Evolutionary conservation across 1,284 basidiomycete species (phyloP).

Genomic region (Cutaneotrichosporon cavernicola): DNA sequence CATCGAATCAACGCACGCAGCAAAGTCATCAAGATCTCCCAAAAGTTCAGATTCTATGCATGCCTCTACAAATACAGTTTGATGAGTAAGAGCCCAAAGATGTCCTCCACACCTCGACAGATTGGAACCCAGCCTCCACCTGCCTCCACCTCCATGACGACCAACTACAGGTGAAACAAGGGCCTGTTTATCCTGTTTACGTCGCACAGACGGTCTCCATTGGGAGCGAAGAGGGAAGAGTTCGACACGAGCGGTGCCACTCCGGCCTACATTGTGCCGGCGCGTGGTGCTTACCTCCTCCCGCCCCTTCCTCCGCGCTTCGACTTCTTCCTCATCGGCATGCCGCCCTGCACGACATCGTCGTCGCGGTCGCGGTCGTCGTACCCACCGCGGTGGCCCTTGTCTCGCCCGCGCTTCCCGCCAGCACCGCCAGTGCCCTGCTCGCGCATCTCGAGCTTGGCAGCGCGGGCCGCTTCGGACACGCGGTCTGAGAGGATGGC

Average conservation of each 20-base stretch:
- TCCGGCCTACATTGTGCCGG: background rate
- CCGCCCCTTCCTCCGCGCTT: slow-evolving; percentile 11
- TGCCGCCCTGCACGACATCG: slow-evolving; percentile 63
- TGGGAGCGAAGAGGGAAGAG: background rate
- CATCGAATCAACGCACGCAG: background rate
- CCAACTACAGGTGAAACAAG: background rate
- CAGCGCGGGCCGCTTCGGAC: slow-evolving; percentile 80
- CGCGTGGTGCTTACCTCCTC: slow-evolving; percentile 2
- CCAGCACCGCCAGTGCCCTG: slow-evolving; percentile 48
- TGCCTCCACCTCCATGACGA: background rate
- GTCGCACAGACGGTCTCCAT: background rate
- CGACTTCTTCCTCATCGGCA: slow-evolving; percentile 50
- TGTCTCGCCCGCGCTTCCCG: slow-evolving; percentile 60
- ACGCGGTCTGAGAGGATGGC: slow-evolving; percentile 85
- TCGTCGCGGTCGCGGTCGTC: slow-evolving; percentile 83
- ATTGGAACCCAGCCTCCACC: background rate
- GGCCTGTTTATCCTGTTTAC: background rate
- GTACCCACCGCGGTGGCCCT: slow-evolving; percentile 61
- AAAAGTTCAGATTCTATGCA: background rate
- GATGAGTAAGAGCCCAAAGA: background rate
- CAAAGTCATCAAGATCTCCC: background rate
- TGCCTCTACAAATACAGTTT: background rate
- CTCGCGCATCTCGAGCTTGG: slow-evolving; percentile 67
- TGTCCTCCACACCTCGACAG: background rate
- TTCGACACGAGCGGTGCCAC: background rate